Evolutionary conservation across 352 stramenopile genomes (phyloP).

Genomic region (Pilasporangium apinafurcum): DNA sequence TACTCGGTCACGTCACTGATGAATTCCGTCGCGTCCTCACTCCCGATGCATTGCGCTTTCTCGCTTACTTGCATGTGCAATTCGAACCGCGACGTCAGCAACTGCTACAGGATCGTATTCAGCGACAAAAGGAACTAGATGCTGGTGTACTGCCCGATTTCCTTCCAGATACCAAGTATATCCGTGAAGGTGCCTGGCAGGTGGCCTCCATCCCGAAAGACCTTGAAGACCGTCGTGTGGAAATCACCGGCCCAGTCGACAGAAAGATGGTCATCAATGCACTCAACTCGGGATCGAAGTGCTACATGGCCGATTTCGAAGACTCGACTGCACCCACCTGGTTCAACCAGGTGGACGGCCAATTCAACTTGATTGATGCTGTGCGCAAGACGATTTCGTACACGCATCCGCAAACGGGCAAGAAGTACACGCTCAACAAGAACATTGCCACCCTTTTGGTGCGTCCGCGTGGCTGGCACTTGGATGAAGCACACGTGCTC

Average conservation of each 20-base stretch:
- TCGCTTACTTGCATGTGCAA: constrained; percentile 85
- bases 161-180: constrained; percentile 75
- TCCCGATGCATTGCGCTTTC: constrained; percentile 87
- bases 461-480: constrained; percentile 90
- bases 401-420: constrained; percentile 55
- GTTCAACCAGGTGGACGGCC: constrained; percentile 91
- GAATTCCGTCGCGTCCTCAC: constrained; percentile 82
- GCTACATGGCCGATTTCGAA: constrained; percentile 97
- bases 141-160: constrained; percentile 86
- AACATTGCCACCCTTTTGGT: constrained; percentile 88
- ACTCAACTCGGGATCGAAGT: constrained; percentile 92
- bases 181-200: constrained; percentile 73
- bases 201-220: constrained; percentile 79
- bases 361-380: constrained; percentile 91
- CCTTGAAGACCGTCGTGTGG: constrained; percentile 89
- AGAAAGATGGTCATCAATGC: constrained; percentile 98
- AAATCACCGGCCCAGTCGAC: constrained; percentile 94
- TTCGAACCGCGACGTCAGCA: constrained; percentile 71
- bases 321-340: constrained; percentile 92
- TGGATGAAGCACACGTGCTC: constrained; percentile 93
- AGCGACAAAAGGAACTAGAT: constrained; percentile 80
- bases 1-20: constrained; percentile 78
- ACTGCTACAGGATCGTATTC: constrained; percentile 37
- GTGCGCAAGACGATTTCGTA: constrained; percentile 88
- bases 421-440: constrained; percentile 73